These are phyloP conservation scores for Nannizzia gypsea DNA, from an alignment of 2,329 filamentous ascomycete genomes.

Conservation along the genomic window DNA sequence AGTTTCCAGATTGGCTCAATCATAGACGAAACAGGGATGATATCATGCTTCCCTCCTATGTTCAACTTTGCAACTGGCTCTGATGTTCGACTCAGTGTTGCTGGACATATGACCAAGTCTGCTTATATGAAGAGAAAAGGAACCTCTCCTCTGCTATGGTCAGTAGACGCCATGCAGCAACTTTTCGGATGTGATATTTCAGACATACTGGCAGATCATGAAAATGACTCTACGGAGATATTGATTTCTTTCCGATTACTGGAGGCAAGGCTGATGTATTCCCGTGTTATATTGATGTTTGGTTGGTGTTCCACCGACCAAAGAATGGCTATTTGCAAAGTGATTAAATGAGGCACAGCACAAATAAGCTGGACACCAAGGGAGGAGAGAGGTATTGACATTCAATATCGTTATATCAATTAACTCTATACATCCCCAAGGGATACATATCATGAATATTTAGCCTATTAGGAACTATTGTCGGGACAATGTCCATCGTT, in stretches of 20 bases:
- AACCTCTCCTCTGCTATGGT: constrained; percentile 36
- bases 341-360: not conserved
- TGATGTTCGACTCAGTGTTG: constrained; percentile 27
- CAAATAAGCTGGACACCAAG: not conserved
- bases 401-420: not conserved
- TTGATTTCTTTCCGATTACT: constrained; percentile 4
- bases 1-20: constrained; percentile 13
- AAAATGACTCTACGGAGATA: not conserved
- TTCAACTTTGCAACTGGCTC: constrained; percentile 15
- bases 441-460: constrained; percentile 11
- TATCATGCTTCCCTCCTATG: constrained; percentile 15
- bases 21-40: constrained; percentile 36
- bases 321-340: constrained; percentile 12
- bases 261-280: constrained; percentile 10
- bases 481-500: constrained; percentile 2
- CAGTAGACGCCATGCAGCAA: constrained; percentile 34
- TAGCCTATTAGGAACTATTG: constrained; percentile 8
- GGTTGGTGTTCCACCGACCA: constrained; percentile 8
- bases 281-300: constrained; percentile 13
- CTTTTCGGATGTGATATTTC: constrained; percentile 33
- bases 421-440: constrained; percentile 3
- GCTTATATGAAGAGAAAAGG: constrained; percentile 6
- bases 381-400: not conserved
- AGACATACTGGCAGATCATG: constrained; percentile 21
- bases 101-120: not conserved